phyloP scores from a whole-genome alignment of 768 basidiomycete species.

The Kondoa subrosea region DNA sequence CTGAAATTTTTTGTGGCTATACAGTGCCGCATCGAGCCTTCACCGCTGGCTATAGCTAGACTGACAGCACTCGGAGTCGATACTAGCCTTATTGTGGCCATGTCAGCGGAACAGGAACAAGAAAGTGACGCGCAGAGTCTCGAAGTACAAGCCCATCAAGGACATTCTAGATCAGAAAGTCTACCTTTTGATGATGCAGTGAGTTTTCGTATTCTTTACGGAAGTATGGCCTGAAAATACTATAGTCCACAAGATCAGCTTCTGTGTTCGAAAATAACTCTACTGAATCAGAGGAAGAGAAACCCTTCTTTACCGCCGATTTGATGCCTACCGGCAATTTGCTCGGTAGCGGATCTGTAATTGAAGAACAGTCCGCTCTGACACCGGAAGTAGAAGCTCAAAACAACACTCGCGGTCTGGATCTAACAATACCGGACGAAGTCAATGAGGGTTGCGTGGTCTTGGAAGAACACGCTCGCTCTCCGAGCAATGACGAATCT shows the following conservation, averaged over 20 bases:
- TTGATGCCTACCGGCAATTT: neutral
- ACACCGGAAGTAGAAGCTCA: neutral
- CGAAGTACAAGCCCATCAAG: neutral
- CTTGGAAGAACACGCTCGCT: too few species aligned
- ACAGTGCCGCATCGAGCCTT: neutral
- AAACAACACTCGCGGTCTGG: neutral
- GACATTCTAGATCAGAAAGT: neutral
- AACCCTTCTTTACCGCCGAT: neutral
- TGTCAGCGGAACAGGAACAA: neutral
- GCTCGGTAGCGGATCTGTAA: neutral
- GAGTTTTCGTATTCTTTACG: neutral
- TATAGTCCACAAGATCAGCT: neutral
- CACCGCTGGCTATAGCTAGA: neutral
- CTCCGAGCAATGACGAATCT: too few species aligned
- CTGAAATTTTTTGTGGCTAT: neutral
- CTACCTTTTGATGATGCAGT: neutral
- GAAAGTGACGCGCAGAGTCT: neutral
- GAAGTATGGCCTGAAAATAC: neutral
- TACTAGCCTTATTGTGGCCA: neutral
- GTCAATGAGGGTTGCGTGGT: too few species aligned
- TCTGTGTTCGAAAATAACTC: neutral
- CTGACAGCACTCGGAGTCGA: neutral
- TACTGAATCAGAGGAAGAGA: neutral
- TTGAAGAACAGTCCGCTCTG: neutral
- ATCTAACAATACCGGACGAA: neutral